Base-by-base conservation (phyloP, 2,329 filamentous ascomycete species). In the Arthrobotrys entomopaga region DNA sequence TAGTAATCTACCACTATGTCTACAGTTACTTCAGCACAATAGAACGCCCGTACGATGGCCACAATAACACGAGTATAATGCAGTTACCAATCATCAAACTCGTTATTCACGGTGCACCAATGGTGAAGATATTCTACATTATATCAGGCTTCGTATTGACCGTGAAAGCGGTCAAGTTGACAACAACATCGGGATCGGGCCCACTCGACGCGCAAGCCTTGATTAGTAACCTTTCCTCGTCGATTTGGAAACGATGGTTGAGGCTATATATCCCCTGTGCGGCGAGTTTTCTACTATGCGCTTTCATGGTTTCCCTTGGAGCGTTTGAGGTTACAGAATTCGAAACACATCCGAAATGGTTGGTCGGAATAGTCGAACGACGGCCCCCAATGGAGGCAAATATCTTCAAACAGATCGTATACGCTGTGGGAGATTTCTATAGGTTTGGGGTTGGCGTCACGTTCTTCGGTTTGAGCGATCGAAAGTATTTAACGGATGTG, bases 91-190 rank as follows among this genome's bases (percentile, higher is more conserved):
- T 63, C 8, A 20, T 70, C 13, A 70, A 70, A 34, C 58, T 70
- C 24, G 13, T 70, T 15, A 50, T 63, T 7, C 24, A 61, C 26
- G 57, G 58, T 8, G 40, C 57, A 8, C 65, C 65, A 4, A 70
- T 70, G 65, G 57, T 70, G 8, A 70, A 63, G 40, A 63, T 70
- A 19, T 70, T 70, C 57, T 70, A 49, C 24, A 57, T 70, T 40
- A 70, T 63, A 13, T 63, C 65, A 1, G 65, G 65, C 8, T 70
- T 63, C 24, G 65, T 63, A 0, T 16, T 70, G 4, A 63, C 65
- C 3, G 57, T 61, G 3, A 70, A 70, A 24, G 65, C 58, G 11
- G 58, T 63, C 15, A 38, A 48, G 5, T n/a, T 70, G 10, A 63
- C 65, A 8, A 63, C 57, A 50, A 50, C 29, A 4, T 1, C 57